Percentiles rank a stretch among this genome's conserved stretches.
phyloP scores from a whole-genome alignment of 768 basidiomycete species.

The Pleurotus platypus region DNA sequence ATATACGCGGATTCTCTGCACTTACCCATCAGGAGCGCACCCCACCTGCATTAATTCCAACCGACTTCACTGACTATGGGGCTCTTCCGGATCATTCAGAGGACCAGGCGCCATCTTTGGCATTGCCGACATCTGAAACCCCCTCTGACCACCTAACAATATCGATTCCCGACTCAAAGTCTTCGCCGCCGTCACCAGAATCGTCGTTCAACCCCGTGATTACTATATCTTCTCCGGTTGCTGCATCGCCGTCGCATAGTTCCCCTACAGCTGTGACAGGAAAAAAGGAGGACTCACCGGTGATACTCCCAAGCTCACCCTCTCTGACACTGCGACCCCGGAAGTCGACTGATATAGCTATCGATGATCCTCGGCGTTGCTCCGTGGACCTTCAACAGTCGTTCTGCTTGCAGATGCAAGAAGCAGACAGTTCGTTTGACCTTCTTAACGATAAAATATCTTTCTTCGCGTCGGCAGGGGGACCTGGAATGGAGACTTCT shows the following conservation, averaged over 20 bases:
- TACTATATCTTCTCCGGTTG: slow-evolving; percentile 8
- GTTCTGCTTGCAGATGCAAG: slow-evolving; percentile 43
- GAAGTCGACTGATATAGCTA: not conserved
- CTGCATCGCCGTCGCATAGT: not conserved
- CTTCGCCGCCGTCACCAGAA: not conserved
- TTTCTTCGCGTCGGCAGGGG: slow-evolving; percentile 28
- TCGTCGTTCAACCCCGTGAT: not conserved
- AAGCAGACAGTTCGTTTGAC: slow-evolving; percentile 46
- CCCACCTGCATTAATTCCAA: slow-evolving; percentile 17
- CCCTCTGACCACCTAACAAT: not conserved
- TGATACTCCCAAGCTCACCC: not conserved
- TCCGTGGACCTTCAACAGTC: slow-evolving; percentile 46
- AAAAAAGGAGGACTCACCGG: not conserved
- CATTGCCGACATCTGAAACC: not conserved
- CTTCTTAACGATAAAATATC: slow-evolving; percentile 51
- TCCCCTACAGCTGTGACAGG: not conserved
- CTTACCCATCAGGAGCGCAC: slow-evolving; percentile 31
- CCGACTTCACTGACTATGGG: not conserved
- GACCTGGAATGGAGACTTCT: slow-evolving; percentile 28
- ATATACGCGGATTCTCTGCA: slow-evolving; percentile 30
- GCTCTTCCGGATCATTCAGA: not conserved
- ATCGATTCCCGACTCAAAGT: not conserved
- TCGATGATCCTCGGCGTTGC: slow-evolving; percentile 26
- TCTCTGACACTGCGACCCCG: not conserved
- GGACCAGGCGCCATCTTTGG: not conserved